Conservation (phyloP, 352 stramenopile species). For the Globisporangium carolinianum region DNA sequence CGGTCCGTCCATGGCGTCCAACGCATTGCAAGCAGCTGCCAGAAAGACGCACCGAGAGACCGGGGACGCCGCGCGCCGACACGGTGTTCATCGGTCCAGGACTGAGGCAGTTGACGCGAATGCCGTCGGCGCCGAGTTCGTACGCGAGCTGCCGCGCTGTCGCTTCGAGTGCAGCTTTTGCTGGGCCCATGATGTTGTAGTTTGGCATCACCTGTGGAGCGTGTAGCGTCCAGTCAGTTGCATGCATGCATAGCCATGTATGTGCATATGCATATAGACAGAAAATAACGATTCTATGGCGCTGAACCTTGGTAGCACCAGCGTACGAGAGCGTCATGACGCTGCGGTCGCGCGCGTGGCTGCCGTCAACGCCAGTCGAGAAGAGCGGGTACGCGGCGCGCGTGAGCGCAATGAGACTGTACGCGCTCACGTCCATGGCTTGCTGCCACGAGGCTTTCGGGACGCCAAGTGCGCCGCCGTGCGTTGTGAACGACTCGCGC, state of each 20-base stretch:
- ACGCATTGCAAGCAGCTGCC: neutral
- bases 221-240: too few species aligned
- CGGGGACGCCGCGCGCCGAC: slow-evolving; percentile 84
- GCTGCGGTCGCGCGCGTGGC: slow-evolving; percentile 33
- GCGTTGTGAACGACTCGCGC: slow-evolving; percentile 52
- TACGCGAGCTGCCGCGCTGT: slow-evolving; percentile 75
- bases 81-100: slow-evolving; percentile 89
- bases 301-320: slow-evolving; percentile 46
- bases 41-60: slow-evolving; percentile 56
- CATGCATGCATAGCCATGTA: too few species aligned
- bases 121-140: slow-evolving; percentile 64
- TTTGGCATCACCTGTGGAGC: slow-evolving; percentile 64
- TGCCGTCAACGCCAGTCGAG: slow-evolving; percentile 4
- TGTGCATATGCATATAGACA: too few species aligned
- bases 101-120: slow-evolving; percentile 89
- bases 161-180: slow-evolving; percentile 87
- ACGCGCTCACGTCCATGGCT: slow-evolving; percentile 83
- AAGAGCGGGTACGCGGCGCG: slow-evolving; percentile 59
- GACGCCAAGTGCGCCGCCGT: slow-evolving; percentile 40
- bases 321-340: slow-evolving; percentile 87
- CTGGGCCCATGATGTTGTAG: slow-evolving; percentile 91
- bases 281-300: neutral
- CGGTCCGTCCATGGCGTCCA: too few species aligned
- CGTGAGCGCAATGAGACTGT: slow-evolving; percentile 85
- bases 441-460: slow-evolving; percentile 55